Base-by-base conservation (phyloP, 176 grass and related monocot species). In the Dactylis glomerata region DNA sequence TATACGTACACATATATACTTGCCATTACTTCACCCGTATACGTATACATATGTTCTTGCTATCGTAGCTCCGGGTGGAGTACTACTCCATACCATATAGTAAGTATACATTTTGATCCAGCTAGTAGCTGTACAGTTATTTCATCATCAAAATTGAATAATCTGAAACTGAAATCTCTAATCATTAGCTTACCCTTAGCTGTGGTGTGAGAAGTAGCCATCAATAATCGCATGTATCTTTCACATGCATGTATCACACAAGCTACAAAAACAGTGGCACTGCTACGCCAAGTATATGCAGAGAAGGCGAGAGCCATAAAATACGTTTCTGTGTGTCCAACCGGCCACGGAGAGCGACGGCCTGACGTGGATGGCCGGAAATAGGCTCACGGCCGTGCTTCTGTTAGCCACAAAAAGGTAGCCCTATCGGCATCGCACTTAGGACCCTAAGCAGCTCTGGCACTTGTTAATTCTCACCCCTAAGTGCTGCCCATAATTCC, bases 321-420 rank as follows among this genome's bases (percentile, higher is more conserved):
- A 73, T 72, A 62, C 5, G 52, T 40, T 23, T 70, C 11, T 57
- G 41, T 50, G 27, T 7, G 37, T 30, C 12, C 16, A 50, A 30
- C 74, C 54, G 65, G 54, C 74, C 74, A 78, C 3, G 63, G 80
- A 88, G 30, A 70, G 86, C 52, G 80, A 88, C 64, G 5, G 40
- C 55, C 2, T 41, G 38, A 61, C 28, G 80, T 58, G 79, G 49
- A 57, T 70, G 5, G 11, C 4, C n/a, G 41, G 38, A 36, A 17
- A 33, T 12, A 15, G 15, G 45, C 8, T 5, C 47, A 15, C 86
- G 74, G 74, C 65, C 81, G 73, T 62, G 86, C 54, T 63, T 41
- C 80, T 51, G 50, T 56, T n/a, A 23, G 65, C 64, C 65, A 73
- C 85, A 45, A 1, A 71, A 37, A 52, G 51, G 6, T 5, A 8